Conservation (phyloP, 257 asterid genomes). For the Mitragyna speciosa region DNA sequence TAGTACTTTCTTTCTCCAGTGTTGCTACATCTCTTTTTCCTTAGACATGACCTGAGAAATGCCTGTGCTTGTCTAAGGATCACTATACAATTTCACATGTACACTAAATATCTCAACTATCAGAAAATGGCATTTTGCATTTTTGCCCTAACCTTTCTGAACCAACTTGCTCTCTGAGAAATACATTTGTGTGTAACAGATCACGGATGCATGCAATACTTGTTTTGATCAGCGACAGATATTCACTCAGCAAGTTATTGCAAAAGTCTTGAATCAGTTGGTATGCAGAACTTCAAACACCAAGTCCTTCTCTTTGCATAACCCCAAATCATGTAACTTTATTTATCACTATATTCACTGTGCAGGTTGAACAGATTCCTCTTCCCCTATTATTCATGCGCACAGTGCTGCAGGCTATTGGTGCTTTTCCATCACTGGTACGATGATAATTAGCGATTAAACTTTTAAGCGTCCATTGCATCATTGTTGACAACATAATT, state of each 20-base stretch:
- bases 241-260: constrained; percentile 91
- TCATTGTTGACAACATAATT: not conserved
- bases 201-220: constrained; percentile 97
- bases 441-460: constrained; percentile 17
- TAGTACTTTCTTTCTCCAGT: too few species aligned
- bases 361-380: constrained; percentile 98
- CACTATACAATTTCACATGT: not conserved
- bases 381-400: constrained; percentile 96
- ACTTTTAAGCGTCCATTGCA: not conserved
- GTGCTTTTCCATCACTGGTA: constrained; percentile 96
- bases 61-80: not conserved
- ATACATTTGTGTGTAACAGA: constrained; percentile 48
- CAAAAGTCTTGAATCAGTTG: constrained; percentile 96
- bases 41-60: not conserved
- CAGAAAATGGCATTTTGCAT: not conserved
- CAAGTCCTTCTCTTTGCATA: not conserved
- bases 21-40: too few species aligned
- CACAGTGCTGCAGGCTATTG: constrained; percentile 93
- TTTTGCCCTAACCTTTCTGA: constrained; percentile 4
- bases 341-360: constrained; percentile 10
- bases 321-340: not conserved
- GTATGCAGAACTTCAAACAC: constrained; percentile 41
- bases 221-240: constrained; percentile 87
- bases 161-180: constrained; percentile 22
- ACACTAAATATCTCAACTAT: not conserved